These are phyloP conservation scores for Diaporthe sp. DNA, from an alignment of 2,329 filamentous ascomycete species.

Conservation along the genomic window DNA sequence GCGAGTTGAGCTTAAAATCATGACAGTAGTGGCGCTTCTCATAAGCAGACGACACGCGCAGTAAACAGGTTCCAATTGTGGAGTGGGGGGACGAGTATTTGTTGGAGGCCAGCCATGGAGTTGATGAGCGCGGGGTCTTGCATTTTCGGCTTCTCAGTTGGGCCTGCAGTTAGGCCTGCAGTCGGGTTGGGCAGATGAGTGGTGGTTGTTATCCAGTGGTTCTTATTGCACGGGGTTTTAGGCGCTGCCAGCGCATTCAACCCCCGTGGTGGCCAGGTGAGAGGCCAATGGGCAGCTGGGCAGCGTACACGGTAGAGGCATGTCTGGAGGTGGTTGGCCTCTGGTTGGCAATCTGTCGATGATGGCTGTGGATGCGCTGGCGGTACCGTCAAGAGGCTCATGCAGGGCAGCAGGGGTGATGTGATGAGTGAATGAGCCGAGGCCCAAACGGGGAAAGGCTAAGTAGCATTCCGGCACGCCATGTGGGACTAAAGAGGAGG, in stretches of 20 bases:
- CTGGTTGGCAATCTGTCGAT: not conserved
- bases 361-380: constrained; percentile 31
- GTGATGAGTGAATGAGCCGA: constrained; percentile 23
- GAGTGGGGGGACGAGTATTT: not conserved
- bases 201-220: constrained; percentile 21
- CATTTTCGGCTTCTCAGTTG: not conserved
- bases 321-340: not conserved
- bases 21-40: not conserved
- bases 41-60: not conserved
- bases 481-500: constrained; percentile 19
- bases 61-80: not conserved
- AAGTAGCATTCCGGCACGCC: constrained; percentile 24
- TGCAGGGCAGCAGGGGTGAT: constrained; percentile 25
- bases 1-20: constrained; percentile 9
- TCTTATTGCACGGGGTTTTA: constrained; percentile 9
- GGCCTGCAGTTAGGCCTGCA: not conserved
- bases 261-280: not conserved
- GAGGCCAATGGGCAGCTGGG: constrained; percentile 25
- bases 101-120: not conserved
- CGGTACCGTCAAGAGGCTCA: constrained; percentile 12
- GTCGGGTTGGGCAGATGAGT: not conserved
- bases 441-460: constrained; percentile 26
- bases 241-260: constrained; percentile 39
- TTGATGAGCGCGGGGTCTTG: not conserved
- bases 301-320: not conserved